Base-by-base conservation (phyloP, 805 yeast species). In the Ogataea trehaloabstinens region DNA sequence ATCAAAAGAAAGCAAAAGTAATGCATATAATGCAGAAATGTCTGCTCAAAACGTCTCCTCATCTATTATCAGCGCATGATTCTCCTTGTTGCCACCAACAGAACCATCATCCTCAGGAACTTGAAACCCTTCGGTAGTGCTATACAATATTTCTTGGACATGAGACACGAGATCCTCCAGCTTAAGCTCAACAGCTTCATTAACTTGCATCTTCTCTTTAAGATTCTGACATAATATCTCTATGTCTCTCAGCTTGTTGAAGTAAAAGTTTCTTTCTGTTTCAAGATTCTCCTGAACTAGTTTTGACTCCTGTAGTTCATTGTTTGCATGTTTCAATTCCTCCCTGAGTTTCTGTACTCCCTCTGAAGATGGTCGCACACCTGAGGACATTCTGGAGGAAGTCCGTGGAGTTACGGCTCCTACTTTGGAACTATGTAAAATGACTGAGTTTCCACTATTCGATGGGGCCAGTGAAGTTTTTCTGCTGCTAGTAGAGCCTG, bases 221-320 rank as follows among this genome's bases (percentile, higher is more conserved):
- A 80, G 70, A 18, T 81, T 74, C 53, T 84, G 88, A 19, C 83
- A 75, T 33, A 90, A 64, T 19, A 87, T 78, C 61, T 93, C 99
- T 40, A 93, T 85, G 42, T 86, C 95, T 46, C 96, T 74, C 37
- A 93, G 68, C 63, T 91, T 93, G 54, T 84, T 81, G 64, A 86
- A 91, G 61, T 93, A 93, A 55, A 91, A 88, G 60, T 86, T 85
- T 46, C 98, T 77, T 59, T 93, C 97, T 1, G 85, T 76, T 53
- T 82, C 86, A 35, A 87, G 66, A 11, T 81, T 76, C 34, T 80
- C 85, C 16, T 82, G 74, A 11, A 82, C 77, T 17, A 74, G 68
- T 42, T 71, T 72, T 48, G 74, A 73, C 46, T 82, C 86, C 12
- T 68, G 69, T 15, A 78, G 50, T 48, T 85, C 88, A 4, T 69